Conservation (phyloP, 2,329 filamentous ascomycete species). For the Exophiala mesophila region DNA sequence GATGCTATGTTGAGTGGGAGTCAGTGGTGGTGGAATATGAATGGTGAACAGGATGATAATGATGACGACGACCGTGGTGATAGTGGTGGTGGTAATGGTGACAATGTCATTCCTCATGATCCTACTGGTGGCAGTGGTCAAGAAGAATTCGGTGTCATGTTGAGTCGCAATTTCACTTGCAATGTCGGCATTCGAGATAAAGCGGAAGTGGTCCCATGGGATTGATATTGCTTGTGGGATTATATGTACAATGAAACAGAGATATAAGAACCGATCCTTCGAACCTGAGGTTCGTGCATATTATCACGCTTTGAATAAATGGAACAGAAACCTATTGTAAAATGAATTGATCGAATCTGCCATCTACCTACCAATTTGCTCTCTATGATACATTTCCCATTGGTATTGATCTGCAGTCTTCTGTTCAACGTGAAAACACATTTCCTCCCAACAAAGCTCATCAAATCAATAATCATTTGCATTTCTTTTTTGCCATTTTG, state of each 20-base stretch:
- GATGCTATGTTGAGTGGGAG: slow-evolving; percentile 19
- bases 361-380: slow-evolving; percentile 13
- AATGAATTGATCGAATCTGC: slow-evolving; percentile 11
- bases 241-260: too few species aligned
- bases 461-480: not conserved
- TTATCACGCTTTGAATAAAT: too few species aligned
- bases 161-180: slow-evolving; percentile 11
- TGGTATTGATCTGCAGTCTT: slow-evolving; percentile 13
- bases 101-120: not conserved
- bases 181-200: slow-evolving; percentile 15
- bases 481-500: too few species aligned
- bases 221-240: too few species aligned
- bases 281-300: too few species aligned
- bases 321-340: too few species aligned
- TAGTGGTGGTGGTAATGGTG: not conserved
- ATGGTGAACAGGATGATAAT: not conserved
- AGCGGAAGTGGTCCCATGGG: slow-evolving; percentile 12
- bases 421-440: not conserved
- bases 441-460: slow-evolving; percentile 2
- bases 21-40: slow-evolving; percentile 17
- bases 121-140: not conserved
- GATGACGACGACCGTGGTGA: not conserved
- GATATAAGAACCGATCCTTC: too few species aligned
- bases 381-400: slow-evolving; percentile 16
- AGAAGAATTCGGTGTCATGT: slow-evolving; percentile 13